Evolutionary conservation across 371 early-diverging fungal species (phyloP).

Genomic region (Amoeboaphelidium protococcarum): DNA sequence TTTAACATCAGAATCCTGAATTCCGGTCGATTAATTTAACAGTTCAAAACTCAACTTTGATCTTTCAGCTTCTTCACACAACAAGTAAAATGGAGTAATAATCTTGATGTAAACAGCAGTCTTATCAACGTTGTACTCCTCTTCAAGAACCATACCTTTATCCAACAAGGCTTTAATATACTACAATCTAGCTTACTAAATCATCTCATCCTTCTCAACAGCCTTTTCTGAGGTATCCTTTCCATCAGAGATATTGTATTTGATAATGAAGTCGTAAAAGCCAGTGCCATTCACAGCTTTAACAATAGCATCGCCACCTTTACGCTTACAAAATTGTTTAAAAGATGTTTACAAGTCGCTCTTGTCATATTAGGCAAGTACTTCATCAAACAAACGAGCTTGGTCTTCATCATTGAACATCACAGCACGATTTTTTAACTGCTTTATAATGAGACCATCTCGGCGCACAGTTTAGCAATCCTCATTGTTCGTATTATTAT

Average conservation of each 20-base stretch:
- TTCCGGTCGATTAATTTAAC: not conserved
- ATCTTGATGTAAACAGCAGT: constrained; percentile 18
- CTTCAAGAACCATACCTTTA: constrained; percentile 15
- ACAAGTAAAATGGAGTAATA: constrained; percentile 16
- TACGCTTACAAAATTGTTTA: too few relatives aligned
- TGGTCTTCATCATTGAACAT: too few relatives aligned
- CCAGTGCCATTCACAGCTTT: constrained; percentile 10
- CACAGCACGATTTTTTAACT: too few relatives aligned
- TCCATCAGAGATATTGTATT: not conserved
- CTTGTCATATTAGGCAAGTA: too few relatives aligned
- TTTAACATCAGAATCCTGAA: not conserved
- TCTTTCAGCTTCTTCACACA: constrained; percentile 20
- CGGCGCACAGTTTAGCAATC: too few relatives aligned
- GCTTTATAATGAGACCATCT: too few relatives aligned
- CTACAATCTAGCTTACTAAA: not conserved
- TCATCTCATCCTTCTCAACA: constrained; percentile 1
- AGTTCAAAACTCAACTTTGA: constrained; percentile 11
- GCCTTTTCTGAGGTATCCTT: constrained; percentile 3
- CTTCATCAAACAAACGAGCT: too few relatives aligned
- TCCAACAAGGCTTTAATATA: constrained; percentile 9
- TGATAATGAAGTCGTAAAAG: constrained; percentile 3
- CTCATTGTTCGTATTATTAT: too few relatives aligned
- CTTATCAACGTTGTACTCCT: constrained; percentile 13
- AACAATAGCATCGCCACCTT: constrained; percentile 8
- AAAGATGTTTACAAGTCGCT: too few relatives aligned